Evolutionary conservation across 1,139 yeast genomes (phyloP).

Genomic region (Debaryomyces sp.): DNA sequence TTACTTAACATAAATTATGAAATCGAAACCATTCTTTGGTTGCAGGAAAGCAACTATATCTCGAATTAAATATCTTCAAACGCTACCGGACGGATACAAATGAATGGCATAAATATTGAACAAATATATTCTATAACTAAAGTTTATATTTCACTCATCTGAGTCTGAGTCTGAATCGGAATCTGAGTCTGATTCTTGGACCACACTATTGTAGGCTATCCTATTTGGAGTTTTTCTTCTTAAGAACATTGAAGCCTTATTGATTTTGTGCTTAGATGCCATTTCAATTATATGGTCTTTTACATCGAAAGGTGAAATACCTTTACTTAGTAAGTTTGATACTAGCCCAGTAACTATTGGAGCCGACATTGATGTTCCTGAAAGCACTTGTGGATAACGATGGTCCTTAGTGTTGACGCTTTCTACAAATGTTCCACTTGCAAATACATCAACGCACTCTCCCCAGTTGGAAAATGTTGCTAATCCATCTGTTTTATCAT

Average conservation of each 20-base stretch:
- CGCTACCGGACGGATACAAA: background rate
- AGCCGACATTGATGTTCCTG: slow-evolving; percentile 91
- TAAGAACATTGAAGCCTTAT: slow-evolving; percentile 31
- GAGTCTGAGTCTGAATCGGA: slow-evolving; percentile 17
- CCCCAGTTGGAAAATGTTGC: slow-evolving; percentile 91
- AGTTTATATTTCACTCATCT: slow-evolving; percentile 3
- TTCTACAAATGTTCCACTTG: slow-evolving; percentile 72
- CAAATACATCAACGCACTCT: slow-evolving; percentile 78
- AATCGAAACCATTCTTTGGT: no score
- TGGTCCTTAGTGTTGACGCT: slow-evolving; percentile 40
- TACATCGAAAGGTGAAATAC: slow-evolving; percentile 48
- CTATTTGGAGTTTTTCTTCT: slow-evolving; percentile 41
- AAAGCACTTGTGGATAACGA: slow-evolving; percentile 43
- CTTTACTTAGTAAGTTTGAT: slow-evolving; percentile 64
- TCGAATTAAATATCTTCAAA: no score
- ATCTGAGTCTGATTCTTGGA: slow-evolving; percentile 13
- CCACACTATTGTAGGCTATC: slow-evolving; percentile 39
- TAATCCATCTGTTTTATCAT: slow-evolving; percentile 65
- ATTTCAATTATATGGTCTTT: slow-evolving; percentile 39
- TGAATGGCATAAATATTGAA: background rate
- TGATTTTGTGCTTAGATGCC: slow-evolving; percentile 40
- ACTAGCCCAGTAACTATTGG: slow-evolving; percentile 78
- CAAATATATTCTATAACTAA: background rate
- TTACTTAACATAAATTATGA: background rate
- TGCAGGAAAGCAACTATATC: no score